Percentiles rank a stretch among this genome's conserved stretches.
Evolutionary conservation across 371 early-diverging fungal genomes (phyloP).

Genomic region (Syncephalis plumigaleata): DNA sequence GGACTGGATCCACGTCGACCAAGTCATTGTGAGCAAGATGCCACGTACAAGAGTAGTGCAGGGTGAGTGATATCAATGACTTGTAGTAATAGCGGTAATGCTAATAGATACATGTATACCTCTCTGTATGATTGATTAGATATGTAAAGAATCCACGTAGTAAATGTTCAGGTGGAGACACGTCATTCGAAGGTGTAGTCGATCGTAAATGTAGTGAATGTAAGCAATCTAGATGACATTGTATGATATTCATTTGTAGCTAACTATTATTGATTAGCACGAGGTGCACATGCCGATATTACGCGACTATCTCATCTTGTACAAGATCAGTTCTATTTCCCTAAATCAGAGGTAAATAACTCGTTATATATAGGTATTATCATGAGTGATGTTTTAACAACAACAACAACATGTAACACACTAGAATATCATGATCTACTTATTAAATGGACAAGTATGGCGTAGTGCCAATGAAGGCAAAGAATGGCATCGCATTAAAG

Average conservation of each 20-base stretch:
- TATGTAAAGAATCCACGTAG: conserved; percentile 24
- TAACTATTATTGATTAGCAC: too few species aligned
- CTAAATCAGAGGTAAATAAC: conserved; percentile 19
- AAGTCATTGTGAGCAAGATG: conserved; percentile 24
- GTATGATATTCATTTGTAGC: conserved; percentile 5
- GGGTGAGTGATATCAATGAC: conserved; percentile 59
- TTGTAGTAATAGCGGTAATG: too few species aligned
- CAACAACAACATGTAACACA: background rate
- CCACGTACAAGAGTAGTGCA: conserved; percentile 36
- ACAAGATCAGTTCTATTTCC: conserved; percentile 25
- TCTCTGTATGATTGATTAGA: too few species aligned
- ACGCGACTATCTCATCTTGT: too few species aligned
- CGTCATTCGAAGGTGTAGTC: conserved; percentile 30
- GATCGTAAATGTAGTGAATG: conserved; percentile 30
- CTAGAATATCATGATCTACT: too few species aligned
- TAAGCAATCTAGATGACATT: conserved; percentile 6
- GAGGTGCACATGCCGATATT: too few species aligned
- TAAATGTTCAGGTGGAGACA: conserved; percentile 42
- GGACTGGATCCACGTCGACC: conserved; percentile 55
- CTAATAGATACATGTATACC: too few species aligned
- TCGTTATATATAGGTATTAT: background rate
- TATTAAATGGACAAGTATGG: conserved; percentile 18
- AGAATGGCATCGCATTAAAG: conserved; percentile 31
- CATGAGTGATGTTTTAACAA: too few species aligned
- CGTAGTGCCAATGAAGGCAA: conserved; percentile 58